A percentile compares a stretch with the other conserved stretches of the same genome.
phyloP scores from a whole-genome alignment of 2,329 filamentous ascomycete species.

The Alternaria brassicicola region DNA sequence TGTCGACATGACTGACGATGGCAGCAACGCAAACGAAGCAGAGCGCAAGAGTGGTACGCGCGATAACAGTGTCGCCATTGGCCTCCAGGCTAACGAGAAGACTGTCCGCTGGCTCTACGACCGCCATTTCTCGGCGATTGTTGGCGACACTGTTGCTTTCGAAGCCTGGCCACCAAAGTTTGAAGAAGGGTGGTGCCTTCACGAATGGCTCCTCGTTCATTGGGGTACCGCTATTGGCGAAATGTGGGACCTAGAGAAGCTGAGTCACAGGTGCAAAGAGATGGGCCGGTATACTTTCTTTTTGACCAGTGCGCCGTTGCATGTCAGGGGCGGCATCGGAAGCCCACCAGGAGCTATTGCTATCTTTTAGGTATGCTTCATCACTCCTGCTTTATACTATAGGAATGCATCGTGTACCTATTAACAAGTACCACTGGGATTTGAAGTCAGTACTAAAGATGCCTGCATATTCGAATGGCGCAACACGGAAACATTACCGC shows the following conservation, averaged over 20 bases:
- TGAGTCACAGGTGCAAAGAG: conserved; percentile 61
- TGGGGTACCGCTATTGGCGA: conserved; percentile 45
- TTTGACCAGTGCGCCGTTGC: conserved; percentile 64
- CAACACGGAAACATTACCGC: neutral
- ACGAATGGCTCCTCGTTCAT: conserved; percentile 42
- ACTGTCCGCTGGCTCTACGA: conserved; percentile 48
- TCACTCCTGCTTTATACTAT: neutral
- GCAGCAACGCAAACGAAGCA: conserved; percentile 32
- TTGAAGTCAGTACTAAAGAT: neutral
- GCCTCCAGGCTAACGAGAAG: conserved; percentile 42
- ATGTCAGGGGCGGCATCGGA: conserved; percentile 57
- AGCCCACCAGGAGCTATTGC: conserved; percentile 47
- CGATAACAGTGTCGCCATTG: conserved; percentile 42
- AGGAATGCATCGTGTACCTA: rapidly evolving
- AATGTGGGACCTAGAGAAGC: conserved; percentile 55
- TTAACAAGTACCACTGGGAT: neutral
- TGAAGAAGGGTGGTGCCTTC: conserved; percentile 40
- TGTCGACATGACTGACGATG: neutral
- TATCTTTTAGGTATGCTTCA: conserved; percentile 28
- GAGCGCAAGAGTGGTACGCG: conserved; percentile 40
- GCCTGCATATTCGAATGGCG: neutral
- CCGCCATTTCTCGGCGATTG: conserved; percentile 44
- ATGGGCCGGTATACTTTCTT: conserved; percentile 64
- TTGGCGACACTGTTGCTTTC: conserved; percentile 50
- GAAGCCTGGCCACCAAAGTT: conserved; percentile 46